Base-by-base conservation (phyloP, 306 rosid species). In the Pyrus betulifolia region DNA sequence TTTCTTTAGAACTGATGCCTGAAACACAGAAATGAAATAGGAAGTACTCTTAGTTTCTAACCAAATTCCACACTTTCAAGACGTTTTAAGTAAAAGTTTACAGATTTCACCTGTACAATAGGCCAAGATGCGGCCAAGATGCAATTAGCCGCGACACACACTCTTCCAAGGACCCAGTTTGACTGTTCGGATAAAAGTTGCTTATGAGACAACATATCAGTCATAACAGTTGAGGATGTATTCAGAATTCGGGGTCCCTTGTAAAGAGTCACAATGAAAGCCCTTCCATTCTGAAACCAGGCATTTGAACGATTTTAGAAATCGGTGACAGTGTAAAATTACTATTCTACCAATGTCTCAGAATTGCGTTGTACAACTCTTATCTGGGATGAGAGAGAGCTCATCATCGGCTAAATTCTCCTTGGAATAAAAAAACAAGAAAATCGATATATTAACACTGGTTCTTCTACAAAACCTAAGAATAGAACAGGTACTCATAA, bases 241-340 rank as follows among this genome's bases (percentile, higher is more conserved):
- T 11, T 74, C 38, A 88, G 80, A 87, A 89, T 86, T 30, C 88
- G 64, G 74, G 86, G 89, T 55, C 98, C 97, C 80, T 90, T 90
- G 86, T 91, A 94, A 31, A 90, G 85, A 73, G 97, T 92, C 60
- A 83, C 96, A 69, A 90, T 40, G 73, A 92, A 87, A 70, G 95
- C 97, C 78, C 98, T 78, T 94, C 98, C 95, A 94, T 87, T 83
- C 95, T 94, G 84, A 80, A 81, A 76, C 75, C 81, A 77, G 46
- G 74, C 76, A 79, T 66, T 44, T 67, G 66, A 76, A 81, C 44
- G 67, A 68, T 76, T 74, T 80, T 72, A 70, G 69, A 77, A 71
- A 59, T 42, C 6, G 4, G 59, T 4, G 28, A 59, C 65, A 67
- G 23, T 55, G 61, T 28, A 8, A 44, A 5, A 21, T 19, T 27